A percentile compares a stretch with the other conserved stretches of the same genome.
These are phyloP conservation scores for Barnettozyma vustinii DNA, from an alignment of 805 yeast species.

Conservation along the genomic window DNA sequence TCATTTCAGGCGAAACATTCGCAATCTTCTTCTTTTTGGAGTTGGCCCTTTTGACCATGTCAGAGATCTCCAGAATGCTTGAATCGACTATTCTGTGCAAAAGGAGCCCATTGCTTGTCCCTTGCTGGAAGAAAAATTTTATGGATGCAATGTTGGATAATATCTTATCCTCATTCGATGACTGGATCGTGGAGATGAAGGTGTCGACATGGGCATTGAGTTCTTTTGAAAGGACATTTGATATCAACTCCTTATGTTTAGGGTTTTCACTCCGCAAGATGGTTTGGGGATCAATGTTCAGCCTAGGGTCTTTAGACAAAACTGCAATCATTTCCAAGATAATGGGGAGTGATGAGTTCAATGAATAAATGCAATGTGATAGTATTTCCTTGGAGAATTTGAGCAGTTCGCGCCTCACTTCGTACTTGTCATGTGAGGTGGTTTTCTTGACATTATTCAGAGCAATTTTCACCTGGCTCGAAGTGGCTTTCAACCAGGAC, in stretches of 20 bases:
- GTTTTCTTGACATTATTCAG: constrained; percentile 25
- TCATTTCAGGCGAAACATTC: constrained; percentile 3
- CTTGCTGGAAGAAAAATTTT: constrained; percentile 11
- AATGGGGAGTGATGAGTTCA: constrained; percentile 32
- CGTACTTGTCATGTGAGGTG: constrained; percentile 25
- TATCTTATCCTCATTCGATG: constrained; percentile 22
- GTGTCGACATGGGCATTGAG: constrained; percentile 15
- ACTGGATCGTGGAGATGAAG: constrained; percentile 18
- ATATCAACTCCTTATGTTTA: constrained; percentile 8
- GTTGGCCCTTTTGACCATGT: constrained; percentile 12
- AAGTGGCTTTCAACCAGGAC: constrained; percentile 52
- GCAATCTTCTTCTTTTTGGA: constrained; percentile 10
- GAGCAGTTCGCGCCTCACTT: constrained; percentile 30
- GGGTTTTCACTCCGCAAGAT: constrained; percentile 11
- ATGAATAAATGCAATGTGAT: constrained; percentile 29
- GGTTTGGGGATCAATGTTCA: constrained; percentile 9
- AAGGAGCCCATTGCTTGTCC: constrained; percentile 8
- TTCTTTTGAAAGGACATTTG: constrained; percentile 14
- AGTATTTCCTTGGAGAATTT: constrained; percentile 29
- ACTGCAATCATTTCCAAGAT: constrained; percentile 31
- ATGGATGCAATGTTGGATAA: constrained; percentile 17
- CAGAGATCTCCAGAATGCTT: constrained; percentile 19
- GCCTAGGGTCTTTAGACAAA: constrained; percentile 17
- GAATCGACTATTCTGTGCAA: constrained; percentile 14
- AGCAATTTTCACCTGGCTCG: constrained; percentile 44